These are phyloP conservation scores for Thalassiosira exigua DNA, from an alignment of 352 stramenopile genomes.

Conservation along the genomic window DNA sequence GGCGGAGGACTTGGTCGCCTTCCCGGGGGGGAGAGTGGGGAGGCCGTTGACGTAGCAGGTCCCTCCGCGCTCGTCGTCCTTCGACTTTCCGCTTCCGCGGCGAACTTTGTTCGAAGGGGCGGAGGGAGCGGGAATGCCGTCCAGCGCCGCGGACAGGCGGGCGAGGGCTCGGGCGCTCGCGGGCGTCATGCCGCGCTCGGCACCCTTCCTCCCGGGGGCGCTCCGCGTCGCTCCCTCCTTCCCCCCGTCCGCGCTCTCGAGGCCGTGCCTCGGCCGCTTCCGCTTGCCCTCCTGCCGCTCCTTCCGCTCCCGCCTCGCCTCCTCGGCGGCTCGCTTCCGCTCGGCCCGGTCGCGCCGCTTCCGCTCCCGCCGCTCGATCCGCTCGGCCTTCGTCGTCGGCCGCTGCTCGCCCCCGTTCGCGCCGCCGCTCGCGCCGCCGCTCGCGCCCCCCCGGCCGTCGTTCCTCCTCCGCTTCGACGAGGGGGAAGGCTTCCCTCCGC, in stretches of 20 bases:
- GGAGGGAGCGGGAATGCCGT: conserved; percentile 14
- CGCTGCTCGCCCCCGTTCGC: neutral
- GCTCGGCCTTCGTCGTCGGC: conserved; percentile 56
- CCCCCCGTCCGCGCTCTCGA: neutral
- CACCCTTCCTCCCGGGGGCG: conserved; percentile 11
- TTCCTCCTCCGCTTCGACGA: conserved; percentile 11
- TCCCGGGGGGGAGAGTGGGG: conserved; percentile 37
- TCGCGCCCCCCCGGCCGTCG: neutral
- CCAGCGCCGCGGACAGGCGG: conserved; percentile 20
- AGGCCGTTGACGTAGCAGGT: conserved; percentile 39
- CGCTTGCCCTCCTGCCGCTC: conserved; percentile 23
- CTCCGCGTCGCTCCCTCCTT: neutral
- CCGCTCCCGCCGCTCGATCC: conserved; percentile 58
- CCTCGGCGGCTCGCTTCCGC: conserved; percentile 34
- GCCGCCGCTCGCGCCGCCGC: neutral
- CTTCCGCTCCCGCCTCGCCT: conserved; percentile 17
- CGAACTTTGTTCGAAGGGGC: neutral
- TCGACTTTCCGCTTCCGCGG: conserved; percentile 16
- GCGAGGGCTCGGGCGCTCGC: conserved; percentile 16
- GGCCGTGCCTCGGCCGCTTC: neutral
- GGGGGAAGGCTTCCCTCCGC: conserved; percentile 1
- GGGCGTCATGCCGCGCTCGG: conserved; percentile 22
- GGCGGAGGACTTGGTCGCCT: conserved; percentile 45
- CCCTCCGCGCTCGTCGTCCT: neutral
- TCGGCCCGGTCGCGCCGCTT: conserved; percentile 61